Conservation (phyloP, 805 yeast genomes). For the Torulaspora quercuum region DNA sequence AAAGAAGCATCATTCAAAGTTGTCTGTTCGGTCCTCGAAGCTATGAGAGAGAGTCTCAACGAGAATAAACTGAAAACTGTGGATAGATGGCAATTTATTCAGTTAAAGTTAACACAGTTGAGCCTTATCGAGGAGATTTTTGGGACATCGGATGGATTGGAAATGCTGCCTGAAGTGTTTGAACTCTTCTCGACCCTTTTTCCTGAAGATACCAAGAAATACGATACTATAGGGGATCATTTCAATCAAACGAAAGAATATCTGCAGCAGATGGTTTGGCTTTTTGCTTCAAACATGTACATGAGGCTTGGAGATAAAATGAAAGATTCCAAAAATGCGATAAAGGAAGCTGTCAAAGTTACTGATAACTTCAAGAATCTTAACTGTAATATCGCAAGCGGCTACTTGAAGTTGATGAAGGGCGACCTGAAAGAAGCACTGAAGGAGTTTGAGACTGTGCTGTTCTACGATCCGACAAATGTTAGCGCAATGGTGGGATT, state of each 20-base stretch:
- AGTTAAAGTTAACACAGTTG: conserved; percentile 71
- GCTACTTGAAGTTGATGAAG: conserved; percentile 37
- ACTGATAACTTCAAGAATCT: conserved; percentile 43
- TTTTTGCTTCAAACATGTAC: conserved; percentile 67
- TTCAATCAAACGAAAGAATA: conserved; percentile 34
- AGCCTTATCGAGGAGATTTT: conserved; percentile 60
- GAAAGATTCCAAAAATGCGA: conserved; percentile 65
- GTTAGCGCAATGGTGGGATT: conserved; percentile 54
- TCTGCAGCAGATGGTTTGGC: conserved; percentile 63
- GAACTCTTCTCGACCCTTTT: conserved; percentile 53
- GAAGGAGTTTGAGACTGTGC: conserved; percentile 61
- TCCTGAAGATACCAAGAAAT: conserved; percentile 14
- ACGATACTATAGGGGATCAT: conserved; percentile 16
- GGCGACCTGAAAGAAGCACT: conserved; percentile 46
- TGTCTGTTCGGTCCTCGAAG: conserved; percentile 49
- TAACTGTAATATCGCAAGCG: conserved; percentile 28
- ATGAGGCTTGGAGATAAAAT: conserved; percentile 43
- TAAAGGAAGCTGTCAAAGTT: conserved; percentile 63
- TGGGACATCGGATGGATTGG: conserved; percentile 59
- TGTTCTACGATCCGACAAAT: conserved; percentile 49
- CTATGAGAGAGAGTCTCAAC: conserved; percentile 37
- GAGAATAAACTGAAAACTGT: conserved; percentile 15
- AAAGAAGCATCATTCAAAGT: conserved; percentile 54
- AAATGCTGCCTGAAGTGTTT: conserved; percentile 63
- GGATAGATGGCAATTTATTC: conserved; percentile 50